phyloP scores from a whole-genome alignment of 192 early-diverging fungal species.

The Borealophlyctis nickersoniae region DNA sequence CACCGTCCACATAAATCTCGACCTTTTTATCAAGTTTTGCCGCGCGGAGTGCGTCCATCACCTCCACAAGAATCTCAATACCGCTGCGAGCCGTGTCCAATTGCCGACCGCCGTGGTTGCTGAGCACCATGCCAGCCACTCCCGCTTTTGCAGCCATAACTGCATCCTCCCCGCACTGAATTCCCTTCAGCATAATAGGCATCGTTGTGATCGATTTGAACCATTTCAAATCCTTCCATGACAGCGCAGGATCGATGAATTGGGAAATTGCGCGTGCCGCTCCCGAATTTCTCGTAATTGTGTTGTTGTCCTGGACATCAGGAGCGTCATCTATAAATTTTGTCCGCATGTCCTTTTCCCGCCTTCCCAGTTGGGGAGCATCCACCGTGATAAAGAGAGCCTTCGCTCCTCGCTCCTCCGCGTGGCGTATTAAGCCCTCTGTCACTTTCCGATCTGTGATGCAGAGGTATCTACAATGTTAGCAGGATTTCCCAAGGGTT shows the following conservation, averaged over 20 bases:
- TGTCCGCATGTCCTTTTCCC: conserved; percentile 80
- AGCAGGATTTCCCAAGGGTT: not conserved
- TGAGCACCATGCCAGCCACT: conserved; percentile 80
- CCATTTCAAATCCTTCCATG: conserved; percentile 89
- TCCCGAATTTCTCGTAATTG: conserved; percentile 50
- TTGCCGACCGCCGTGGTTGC: conserved; percentile 97
- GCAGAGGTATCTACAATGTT: not conserved
- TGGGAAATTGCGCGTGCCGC: conserved; percentile 67
- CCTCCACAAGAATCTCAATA: conserved; percentile 87
- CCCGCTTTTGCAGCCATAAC: conserved; percentile 75
- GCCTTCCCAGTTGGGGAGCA: conserved; percentile 66
- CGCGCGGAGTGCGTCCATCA: conserved; percentile 63
- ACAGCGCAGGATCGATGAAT: conserved; percentile 81
- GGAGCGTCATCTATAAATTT: conserved; percentile 57
- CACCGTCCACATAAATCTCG: conserved; percentile 93
- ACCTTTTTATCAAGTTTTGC: conserved; percentile 53
- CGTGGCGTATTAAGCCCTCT: conserved; percentile 32
- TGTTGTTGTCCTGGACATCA: conserved; percentile 36
- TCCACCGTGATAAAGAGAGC: conserved; percentile 79
- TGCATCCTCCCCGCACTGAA: conserved; percentile 89
- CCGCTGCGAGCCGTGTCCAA: conserved; percentile 75
- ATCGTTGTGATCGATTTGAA: conserved; percentile 76
- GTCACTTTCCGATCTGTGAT: conserved; percentile 41
- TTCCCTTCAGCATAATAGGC: conserved; percentile 91
- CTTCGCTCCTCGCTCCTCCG: conserved; percentile 40